These are phyloP conservation scores for Fusarium sp. DNA, from an alignment of 2,329 filamentous ascomycete species.

Conservation along the genomic window DNA sequence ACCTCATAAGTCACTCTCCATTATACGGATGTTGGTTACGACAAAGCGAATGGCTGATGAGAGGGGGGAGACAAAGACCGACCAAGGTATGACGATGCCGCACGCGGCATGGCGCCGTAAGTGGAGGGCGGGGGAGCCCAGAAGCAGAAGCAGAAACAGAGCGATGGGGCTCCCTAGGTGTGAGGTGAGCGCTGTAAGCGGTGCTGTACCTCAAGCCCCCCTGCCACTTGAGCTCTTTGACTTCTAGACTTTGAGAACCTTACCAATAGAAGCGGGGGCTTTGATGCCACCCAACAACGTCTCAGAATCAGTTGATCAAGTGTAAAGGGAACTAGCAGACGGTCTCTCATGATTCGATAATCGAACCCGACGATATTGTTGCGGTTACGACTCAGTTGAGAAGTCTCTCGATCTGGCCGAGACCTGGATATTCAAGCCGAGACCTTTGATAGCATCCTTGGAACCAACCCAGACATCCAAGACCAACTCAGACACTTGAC, in stretches of 20 bases:
- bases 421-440: conserved; percentile 3
- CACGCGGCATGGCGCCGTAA: conserved; percentile 41
- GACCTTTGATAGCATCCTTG: not conserved
- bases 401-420: not conserved
- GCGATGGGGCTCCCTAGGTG: not conserved
- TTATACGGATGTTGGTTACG: conserved; percentile 20
- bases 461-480: not conserved
- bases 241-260: conserved; percentile 13
- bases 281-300: conserved; percentile 26
- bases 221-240: conserved; percentile 4
- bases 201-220: conserved; percentile 15
- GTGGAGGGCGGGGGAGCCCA: conserved; percentile 31
- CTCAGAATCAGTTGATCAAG: conserved; percentile 31
- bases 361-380: not conserved
- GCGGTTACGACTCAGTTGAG: too few relatives aligned
- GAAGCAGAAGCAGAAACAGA: not conserved
- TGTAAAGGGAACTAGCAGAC: not conserved
- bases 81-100: conserved; percentile 29
- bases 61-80: conserved; percentile 22
- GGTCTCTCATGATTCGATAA: too few relatives aligned
- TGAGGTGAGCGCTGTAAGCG: conserved; percentile 28
- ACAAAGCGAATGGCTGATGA: conserved; percentile 39
- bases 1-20: conserved; percentile 35
- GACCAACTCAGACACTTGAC: conserved; percentile 1
- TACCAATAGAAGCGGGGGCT: conserved; percentile 4